Base-by-base conservation (phyloP, 768 basidiomycete genomes). In the Cystofilobasidium ferigula region DNA sequence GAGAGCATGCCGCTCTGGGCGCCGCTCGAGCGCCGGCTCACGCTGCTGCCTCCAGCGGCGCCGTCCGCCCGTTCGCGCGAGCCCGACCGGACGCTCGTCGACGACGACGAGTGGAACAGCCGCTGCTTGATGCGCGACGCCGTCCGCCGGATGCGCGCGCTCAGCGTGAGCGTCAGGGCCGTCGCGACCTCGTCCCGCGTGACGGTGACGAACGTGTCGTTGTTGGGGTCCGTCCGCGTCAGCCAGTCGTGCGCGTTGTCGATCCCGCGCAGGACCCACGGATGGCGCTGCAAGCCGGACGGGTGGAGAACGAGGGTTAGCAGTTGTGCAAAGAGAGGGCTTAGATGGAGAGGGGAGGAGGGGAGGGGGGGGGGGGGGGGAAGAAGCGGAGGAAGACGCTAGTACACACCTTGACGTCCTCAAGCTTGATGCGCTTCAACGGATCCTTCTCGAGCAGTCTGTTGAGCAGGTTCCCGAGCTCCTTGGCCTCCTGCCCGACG, bases 381-480 rank as follows among this genome's bases (percentile, higher is more conserved):
- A n/a, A n/a, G n/a, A n/a, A n/a, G n/a, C n/a, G 47, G 24, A 56
- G 45, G 66, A 24, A 47, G 69, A 32, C n/a, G 30, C 1, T 14
- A 14, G 22, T 22, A 71, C 79, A 69, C 72, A 86, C 93, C 83
- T 94, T 97, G 71, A 91, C 84, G 71, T 88, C 81, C 34, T 84
- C 82, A 48, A 97, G 80, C 24, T 84, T 86, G 59, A 94, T 87
- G 63, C 93, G 81, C 72, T 81, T 81, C 34, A 73, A 77, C 7
- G 81, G 81, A 70, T 92, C 86, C 79, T 95, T 97, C 76, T 89
- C 82, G 57, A 98, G 80, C 65, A 97, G 78, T 34, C 80, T 79
- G 57, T 84, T 80, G n/a, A 97, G 78, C 51, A 97, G 77, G 69
- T 83, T 79, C 60, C 92, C 80, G 53, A 88, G 84, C 36, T 82